Evolutionary conservation across 805 yeast species (phyloP), one percentile per base, ranked within the genome.

Genomic region (Suhomyces xylopsoci): DNA sequence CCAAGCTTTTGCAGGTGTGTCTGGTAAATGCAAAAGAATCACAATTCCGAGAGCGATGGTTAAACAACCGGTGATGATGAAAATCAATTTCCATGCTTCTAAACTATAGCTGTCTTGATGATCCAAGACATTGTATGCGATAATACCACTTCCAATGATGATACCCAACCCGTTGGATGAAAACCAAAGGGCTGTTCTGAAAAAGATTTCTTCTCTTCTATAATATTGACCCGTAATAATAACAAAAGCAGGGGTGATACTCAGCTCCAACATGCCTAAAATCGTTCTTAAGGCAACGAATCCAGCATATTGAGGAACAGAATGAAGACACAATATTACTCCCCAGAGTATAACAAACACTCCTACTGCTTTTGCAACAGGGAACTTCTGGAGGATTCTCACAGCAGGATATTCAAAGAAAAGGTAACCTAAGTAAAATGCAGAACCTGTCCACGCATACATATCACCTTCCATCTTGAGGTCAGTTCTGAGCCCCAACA

Each of bases 261-360:
- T 56, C 32, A 69, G 63, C 58, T 75, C 78, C 24, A 71, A 66
- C 74, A 55, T 71, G n/a, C 71, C 81, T 60, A 66, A 66, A 62
- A 71, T 64, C 47, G 68, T 67, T 62, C 71, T 64, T 55, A 68
- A 70, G 43, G 65, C 74, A 63, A 73, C 67, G 25, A 72, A 70
- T 3, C 77, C 76, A 10, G 71, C 70, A 53, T 68, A 72, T 53
- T 73, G 62, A 3, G 84, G 78, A 1, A 77, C 80, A 1, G 87
- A 76, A 55, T 80, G 82, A n/a, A 81, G 68, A 40, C 80, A 71
- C 36, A 83, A 66, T 14, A 83, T 65, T 63, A 59, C 54, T 17
- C 90, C 90, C 91, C 92, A 87, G 0, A 80, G 42, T n/a, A 83
- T 60, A 41, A 85, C 77, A 54, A 78, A 77, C 1, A 66, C 55